phyloP scores from a whole-genome alignment of 108 stramenopile species.

The Nannochloropsis salina region DNA sequence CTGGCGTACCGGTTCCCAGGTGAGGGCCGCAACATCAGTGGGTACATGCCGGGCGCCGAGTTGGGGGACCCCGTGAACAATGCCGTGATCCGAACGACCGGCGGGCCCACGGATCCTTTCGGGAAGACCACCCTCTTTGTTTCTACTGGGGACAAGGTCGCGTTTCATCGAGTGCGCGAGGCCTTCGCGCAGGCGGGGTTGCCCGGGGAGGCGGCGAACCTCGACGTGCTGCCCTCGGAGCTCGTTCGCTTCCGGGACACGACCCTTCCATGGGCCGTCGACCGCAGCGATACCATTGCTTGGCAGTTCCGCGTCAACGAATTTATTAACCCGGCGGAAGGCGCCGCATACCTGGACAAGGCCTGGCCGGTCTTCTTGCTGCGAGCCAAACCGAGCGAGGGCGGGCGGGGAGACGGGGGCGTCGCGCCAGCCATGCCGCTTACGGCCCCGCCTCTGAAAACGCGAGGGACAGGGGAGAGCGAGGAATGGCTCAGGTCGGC shows the following conservation, averaged over 20 bases:
- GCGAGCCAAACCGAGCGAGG: not conserved
- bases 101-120: not conserved
- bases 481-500: constrained; percentile 12
- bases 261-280: not conserved
- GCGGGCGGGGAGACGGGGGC: not conserved
- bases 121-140: not conserved
- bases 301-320: constrained; percentile 4
- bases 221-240: constrained; percentile 2
- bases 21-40: not conserved
- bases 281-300: not conserved
- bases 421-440: not conserved
- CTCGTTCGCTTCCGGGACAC: not conserved
- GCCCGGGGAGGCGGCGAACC: not conserved
- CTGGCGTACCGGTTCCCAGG: not conserved
- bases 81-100: constrained; percentile 4
- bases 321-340: not conserved
- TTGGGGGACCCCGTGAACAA: not conserved
- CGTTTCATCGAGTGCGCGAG: not conserved
- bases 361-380: not conserved
- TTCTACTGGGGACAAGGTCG: not conserved
- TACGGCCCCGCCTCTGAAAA: not conserved
- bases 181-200: not conserved
- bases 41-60: not conserved
- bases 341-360: not conserved
- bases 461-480: constrained; percentile 2